These are phyloP conservation scores for Colletotrichum paranaense DNA, from an alignment of 2,329 filamentous ascomycete species.

Conservation along the genomic window DNA sequence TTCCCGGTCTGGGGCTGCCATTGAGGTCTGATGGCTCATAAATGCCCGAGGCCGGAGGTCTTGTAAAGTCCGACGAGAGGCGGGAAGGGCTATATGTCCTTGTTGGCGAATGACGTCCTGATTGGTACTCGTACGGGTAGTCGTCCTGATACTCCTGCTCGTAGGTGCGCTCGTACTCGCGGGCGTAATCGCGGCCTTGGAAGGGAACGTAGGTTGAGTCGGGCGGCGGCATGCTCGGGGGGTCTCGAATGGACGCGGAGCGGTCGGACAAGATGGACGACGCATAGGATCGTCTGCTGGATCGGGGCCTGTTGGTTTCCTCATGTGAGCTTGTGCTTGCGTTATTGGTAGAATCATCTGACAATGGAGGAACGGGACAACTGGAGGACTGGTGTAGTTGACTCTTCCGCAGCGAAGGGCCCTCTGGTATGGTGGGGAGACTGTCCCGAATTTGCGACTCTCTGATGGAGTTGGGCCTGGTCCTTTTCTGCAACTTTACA, in stretches of 20 bases:
- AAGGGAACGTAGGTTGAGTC: conserved; percentile 73
- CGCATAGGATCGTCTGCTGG: conserved; percentile 61
- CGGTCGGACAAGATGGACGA: conserved; percentile 61
- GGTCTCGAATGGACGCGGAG: conserved; percentile 66
- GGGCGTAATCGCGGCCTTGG: conserved; percentile 54
- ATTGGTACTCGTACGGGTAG: conserved; percentile 30
- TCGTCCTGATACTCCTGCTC: conserved; percentile 33
- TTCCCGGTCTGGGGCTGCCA: conserved; percentile 89
- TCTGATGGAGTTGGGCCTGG: conserved; percentile 40
- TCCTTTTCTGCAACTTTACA: conserved; percentile 64
- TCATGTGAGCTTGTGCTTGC: conserved; percentile 53
- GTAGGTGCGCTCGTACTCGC: conserved; percentile 41
- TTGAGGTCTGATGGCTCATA: conserved; percentile 93
- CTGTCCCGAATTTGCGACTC: conserved; percentile 49
- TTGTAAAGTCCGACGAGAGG: conserved; percentile 70
- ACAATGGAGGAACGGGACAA: conserved; percentile 37
- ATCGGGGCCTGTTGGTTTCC: conserved; percentile 55
- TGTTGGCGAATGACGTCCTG: conserved; percentile 57
- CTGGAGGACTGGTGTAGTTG: conserved; percentile 49
- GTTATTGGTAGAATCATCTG: conserved; percentile 18
- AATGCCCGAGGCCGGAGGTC: conserved; percentile 76
- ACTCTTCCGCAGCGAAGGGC: conserved; percentile 57
- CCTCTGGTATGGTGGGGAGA: conserved; percentile 64
- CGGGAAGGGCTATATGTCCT: conserved; percentile 69
- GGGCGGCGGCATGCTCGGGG: conserved; percentile 69